phyloP scores from a whole-genome alignment of 2,329 filamentous ascomycete genomes.

The Xylariomycetidae sp. region DNA sequence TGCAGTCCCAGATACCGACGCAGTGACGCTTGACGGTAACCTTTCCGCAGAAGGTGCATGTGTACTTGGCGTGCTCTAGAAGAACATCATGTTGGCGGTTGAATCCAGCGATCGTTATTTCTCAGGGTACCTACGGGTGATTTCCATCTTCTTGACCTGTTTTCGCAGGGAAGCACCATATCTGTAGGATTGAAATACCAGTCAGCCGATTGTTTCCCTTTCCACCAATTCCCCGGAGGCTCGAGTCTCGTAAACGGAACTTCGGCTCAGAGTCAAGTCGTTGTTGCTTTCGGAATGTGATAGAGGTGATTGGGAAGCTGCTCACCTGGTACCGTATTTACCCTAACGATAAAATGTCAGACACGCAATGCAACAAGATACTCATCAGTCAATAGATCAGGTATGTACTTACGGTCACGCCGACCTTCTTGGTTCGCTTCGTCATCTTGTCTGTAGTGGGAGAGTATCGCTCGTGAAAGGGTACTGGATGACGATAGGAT shows the following conservation, averaged over 20 bases:
- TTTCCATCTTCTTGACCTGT: constrained; percentile 99
- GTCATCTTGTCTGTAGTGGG: constrained; percentile 20
- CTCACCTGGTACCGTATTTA: constrained; percentile 97
- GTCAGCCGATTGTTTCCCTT: no score
- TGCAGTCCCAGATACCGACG: constrained; percentile 97
- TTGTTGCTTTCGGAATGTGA: neutral
- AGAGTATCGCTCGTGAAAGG: constrained; percentile 11
- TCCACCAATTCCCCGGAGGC: no score
- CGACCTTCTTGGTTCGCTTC: constrained; percentile 94
- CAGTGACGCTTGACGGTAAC: constrained; percentile 84
- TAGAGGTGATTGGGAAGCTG: constrained; percentile 24
- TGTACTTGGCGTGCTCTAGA: constrained; percentile 27
- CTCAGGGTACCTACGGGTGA: constrained; percentile 61
- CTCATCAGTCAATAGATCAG: no score
- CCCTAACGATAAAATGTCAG: neutral
- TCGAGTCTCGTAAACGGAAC: neutral
- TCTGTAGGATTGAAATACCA: no score
- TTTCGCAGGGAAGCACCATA: constrained; percentile 99
- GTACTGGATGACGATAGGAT: constrained; percentile 11
- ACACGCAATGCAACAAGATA: neutral
- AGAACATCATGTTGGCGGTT: constrained; percentile 6
- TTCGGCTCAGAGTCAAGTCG: neutral
- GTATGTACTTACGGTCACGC: constrained; percentile 96
- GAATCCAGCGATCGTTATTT: neutral
- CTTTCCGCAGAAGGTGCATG: constrained; percentile 99